Percentiles rank a stretch among this genome's conserved stretches.
Conservation (phyloP, 306 rosid species). For the Cajanus cajan region DNA sequence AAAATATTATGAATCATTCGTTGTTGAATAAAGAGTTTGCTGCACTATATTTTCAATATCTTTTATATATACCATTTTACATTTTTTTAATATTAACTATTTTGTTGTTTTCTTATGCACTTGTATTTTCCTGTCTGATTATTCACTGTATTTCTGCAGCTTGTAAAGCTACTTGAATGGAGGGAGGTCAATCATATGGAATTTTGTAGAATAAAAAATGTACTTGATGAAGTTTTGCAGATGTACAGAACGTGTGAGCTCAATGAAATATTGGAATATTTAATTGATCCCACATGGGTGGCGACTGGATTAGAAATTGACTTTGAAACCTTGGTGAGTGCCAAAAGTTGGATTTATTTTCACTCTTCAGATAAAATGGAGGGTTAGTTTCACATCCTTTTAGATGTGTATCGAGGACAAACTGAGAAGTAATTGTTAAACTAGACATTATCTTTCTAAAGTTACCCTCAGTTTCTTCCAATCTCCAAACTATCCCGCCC, state of each 20-base stretch:
- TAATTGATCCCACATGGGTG: slow-evolving; percentile 88
- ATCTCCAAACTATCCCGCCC: background rate
- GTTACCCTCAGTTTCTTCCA: background rate
- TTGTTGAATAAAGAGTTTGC: background rate
- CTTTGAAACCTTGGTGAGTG: slow-evolving; percentile 75
- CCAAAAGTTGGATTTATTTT: background rate
- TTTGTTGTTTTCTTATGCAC: slow-evolving; percentile 6
- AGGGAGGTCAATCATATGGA: slow-evolving; percentile 95
- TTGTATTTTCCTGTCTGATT: slow-evolving; percentile 27
- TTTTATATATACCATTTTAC: slow-evolving; percentile 8
- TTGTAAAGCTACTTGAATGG: slow-evolving; percentile 91
- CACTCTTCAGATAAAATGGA: background rate
- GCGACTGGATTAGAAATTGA: slow-evolving; percentile 87
- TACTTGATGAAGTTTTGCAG: slow-evolving; percentile 79
- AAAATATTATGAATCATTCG: background rate
- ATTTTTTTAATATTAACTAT: background rate
- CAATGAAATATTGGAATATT: slow-evolving; percentile 62
- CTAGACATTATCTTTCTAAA: background rate
- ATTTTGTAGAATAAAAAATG: slow-evolving; percentile 86
- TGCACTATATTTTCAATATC: background rate
- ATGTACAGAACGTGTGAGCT: slow-evolving; percentile 69
- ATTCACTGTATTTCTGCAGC: slow-evolving; percentile 55
- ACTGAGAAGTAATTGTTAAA: slow-evolving; percentile 1
- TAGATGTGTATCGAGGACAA: background rate
- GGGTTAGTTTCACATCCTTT: slow-evolving; percentile 1